Evolutionary conservation across 1,284 basidiomycete genomes (phyloP).

Genomic region (Puccinia coronata): DNA sequence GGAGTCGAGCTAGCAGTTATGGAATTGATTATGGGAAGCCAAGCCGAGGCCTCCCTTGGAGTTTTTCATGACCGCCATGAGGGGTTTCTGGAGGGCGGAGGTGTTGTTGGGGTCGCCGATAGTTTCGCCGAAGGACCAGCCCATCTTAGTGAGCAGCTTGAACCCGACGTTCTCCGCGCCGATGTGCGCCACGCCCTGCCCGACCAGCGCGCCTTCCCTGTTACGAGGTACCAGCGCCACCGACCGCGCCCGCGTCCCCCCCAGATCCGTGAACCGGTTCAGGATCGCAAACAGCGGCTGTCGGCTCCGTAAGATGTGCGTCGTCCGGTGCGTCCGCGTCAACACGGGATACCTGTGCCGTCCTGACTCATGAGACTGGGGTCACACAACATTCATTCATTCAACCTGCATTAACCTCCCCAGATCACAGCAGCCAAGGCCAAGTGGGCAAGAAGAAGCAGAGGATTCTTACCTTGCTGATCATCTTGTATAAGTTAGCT

Average conservation of each 20-base stretch:
- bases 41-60: conserved; percentile 34
- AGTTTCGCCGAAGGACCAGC: conserved; percentile 34
- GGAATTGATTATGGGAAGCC: not conserved
- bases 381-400: not conserved
- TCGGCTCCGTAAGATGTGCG: not conserved
- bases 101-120: conserved; percentile 29
- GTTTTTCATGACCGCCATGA: conserved; percentile 33
- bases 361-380: conserved; percentile 14
- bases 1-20: not conserved
- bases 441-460: not conserved
- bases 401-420: not conserved
- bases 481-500: conserved; percentile 26
- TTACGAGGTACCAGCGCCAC: not conserved
- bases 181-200: conserved; percentile 21
- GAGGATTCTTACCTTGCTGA: conserved; percentile 18
- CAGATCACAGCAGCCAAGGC: not conserved
- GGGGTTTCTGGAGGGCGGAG: conserved; percentile 29
- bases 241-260: not conserved
- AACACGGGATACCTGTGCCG: conserved; percentile 1
- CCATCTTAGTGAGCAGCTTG: conserved; percentile 33
- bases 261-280: not conserved
- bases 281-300: conserved; percentile 13
- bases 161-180: conserved; percentile 37
- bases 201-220: conserved; percentile 18
- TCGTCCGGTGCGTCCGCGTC: conserved; percentile 19